Percentiles rank a stretch among this genome's conserved stretches.
Conservation (phyloP, 192 early-diverging fungal species). For the Phlyctochytrium bullatum region DNA sequence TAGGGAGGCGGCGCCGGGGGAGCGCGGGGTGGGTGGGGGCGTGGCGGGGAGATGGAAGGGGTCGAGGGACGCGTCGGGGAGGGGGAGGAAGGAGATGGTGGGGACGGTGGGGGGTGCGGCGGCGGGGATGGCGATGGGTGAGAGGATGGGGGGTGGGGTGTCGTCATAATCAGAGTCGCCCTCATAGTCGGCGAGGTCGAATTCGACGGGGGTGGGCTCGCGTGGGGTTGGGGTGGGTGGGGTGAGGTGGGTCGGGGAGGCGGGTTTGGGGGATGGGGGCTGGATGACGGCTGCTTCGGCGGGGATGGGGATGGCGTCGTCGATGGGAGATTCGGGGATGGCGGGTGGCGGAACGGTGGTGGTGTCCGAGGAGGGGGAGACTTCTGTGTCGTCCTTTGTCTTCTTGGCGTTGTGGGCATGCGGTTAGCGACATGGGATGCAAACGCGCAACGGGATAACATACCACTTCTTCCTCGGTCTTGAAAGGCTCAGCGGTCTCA, state of each 20-base stretch:
- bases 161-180: neutral
- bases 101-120: neutral
- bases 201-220: neutral
- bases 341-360: no score
- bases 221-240: neutral
- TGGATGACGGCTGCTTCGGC: no score
- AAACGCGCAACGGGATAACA: no score
- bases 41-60: neutral
- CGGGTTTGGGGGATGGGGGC: no score
- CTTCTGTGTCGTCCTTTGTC: no score
- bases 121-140: neutral
- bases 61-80: neutral
- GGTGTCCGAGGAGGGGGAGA: no score
- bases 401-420: no score
- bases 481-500: neutral
- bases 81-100: neutral
- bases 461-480: conserved; percentile 1
- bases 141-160: neutral
- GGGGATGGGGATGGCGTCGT: no score
- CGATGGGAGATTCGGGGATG: no score
- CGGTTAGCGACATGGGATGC: no score
- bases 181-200: neutral
- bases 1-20: neutral
- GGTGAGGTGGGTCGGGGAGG: no score
- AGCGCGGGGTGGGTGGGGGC: neutral